A percentile compares a stretch with the other conserved stretches of the same genome.
Evolutionary conservation across 495 filamentous ascomycete genomes (phyloP).

Genomic region (Lindgomyces ingoldianus): DNA sequence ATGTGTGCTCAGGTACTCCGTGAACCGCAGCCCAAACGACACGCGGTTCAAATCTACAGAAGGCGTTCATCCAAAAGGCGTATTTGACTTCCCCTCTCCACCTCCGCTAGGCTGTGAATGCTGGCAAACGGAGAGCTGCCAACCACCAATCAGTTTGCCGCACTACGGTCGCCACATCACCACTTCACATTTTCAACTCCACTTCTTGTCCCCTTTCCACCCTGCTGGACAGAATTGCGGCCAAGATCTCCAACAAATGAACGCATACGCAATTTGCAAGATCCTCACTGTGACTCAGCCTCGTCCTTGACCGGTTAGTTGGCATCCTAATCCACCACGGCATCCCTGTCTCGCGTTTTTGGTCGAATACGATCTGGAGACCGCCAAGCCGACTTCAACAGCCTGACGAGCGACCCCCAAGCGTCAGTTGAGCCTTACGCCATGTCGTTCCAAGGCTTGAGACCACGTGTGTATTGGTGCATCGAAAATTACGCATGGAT

Average conservation of each 20-base stretch:
- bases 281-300: conserved; percentile 2
- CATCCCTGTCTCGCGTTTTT: not conserved
- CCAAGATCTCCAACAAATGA: not conserved
- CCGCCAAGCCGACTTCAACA: not conserved
- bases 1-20: too few species aligned
- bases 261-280: conserved; percentile 15
- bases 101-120: not conserved
- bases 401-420: not conserved
- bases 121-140: not conserved
- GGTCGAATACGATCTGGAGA: not conserved
- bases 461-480: not conserved
- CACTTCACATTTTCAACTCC: not conserved
- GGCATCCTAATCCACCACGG: not conserved
- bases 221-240: conserved; percentile 5
- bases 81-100: not conserved
- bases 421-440: not conserved
- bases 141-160: not conserved
- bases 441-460: not conserved
- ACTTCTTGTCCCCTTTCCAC: not conserved
- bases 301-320: not conserved
- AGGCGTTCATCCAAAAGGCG: not conserved
- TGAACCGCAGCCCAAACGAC: not conserved
- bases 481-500: not conserved
- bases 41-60: not conserved
- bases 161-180: not conserved